phyloP scores from a whole-genome alignment of 164 flowering plant genomes.

The Vitis rotundifolia region DNA sequence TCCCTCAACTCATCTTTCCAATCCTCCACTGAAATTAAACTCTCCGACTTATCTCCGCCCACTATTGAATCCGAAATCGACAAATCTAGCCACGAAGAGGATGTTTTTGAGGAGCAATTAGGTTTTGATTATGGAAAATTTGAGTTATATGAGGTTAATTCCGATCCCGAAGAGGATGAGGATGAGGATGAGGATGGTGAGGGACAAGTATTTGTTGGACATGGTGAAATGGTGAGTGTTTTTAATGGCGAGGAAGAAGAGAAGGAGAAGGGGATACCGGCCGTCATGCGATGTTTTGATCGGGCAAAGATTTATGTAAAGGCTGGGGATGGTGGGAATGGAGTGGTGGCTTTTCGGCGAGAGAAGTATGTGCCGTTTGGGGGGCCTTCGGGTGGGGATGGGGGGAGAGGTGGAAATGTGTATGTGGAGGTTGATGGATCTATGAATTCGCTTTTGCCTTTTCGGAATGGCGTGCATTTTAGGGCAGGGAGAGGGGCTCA shows the following conservation, averaged over 20 bases:
- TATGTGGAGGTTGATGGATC: slow-evolving; percentile 82
- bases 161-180: slow-evolving; percentile 17
- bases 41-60: slow-evolving; percentile 16
- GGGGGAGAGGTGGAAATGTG: slow-evolving; percentile 93
- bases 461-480: slow-evolving; percentile 77
- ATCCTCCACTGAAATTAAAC: slow-evolving; percentile 22
- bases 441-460: slow-evolving; percentile 90
- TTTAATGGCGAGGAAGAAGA: slow-evolving; percentile 29
- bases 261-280: slow-evolving; percentile 95
- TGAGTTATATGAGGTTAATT: slow-evolving; percentile 31
- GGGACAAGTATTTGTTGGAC: slow-evolving; percentile 2
- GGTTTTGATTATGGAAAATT: slow-evolving; percentile 26
- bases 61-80: not conserved
- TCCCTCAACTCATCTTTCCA: not conserved
- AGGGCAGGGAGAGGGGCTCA: slow-evolving; percentile 87
- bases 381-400: slow-evolving; percentile 98
- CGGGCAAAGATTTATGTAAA: slow-evolving; percentile 78
- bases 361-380: slow-evolving; percentile 93
- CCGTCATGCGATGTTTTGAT: slow-evolving; percentile 97
- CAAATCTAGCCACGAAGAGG: slow-evolving; percentile 6
- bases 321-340: slow-evolving; percentile 95
- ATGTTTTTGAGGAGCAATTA: slow-evolving; percentile 16
- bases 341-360: slow-evolving; percentile 90
- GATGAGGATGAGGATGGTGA: slow-evolving; percentile 13
- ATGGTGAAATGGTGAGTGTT: slow-evolving; percentile 15